Base-by-base conservation (phyloP, 2,329 filamentous ascomycete species). In the Talaromyces sp. region DNA sequence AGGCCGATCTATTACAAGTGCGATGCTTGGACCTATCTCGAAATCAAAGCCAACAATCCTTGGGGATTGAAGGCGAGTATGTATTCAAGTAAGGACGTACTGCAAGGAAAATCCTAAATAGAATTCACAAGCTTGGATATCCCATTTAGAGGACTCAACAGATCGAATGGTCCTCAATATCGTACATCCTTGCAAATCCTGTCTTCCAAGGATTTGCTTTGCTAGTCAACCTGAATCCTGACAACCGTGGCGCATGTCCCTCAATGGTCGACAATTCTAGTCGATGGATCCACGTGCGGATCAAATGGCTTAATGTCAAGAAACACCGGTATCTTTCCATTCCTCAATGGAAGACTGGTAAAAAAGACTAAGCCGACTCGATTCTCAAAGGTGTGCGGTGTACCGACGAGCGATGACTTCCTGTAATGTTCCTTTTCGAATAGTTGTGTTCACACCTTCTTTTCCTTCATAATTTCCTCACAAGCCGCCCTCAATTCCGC, bases 1-100 rank as follows among this genome's bases (percentile, higher is more conserved):
- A 55, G 76, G 53, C 76, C 80, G 0, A 86, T 95, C 56, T 93
- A 91, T 72, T 96, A 96, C 77, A 96, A 96, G 70, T 84, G 84
- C 67, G 88, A 91, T 78, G 86, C 84, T 0, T 90, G 83, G 69
- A 90, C 88, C 1, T 83, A 89, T 70, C 76, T 91, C 30, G 84
- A 85, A 3, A 84, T 91, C 60, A 79, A 79, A 17, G 79, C 77
- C 11, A 80, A 80, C 0, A 91, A 91, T 69, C 72, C 80, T 0
- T 91, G 84, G 81, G 82, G 82, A 1, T 74, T 92, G 61, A 83
- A 80, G 67, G 82, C 87, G 51, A 79, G 73, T 63, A 66, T 78
- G 72, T 78, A 72, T 61, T 76, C 72, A 9, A 79, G 75, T 66
- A 70, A 66, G 53, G 77, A 78, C 62, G 54, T 78, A 30, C 65